Evolutionary conservation across 1,284 basidiomycete species (phyloP).

Genomic region (Chalciporus sp.): DNA sequence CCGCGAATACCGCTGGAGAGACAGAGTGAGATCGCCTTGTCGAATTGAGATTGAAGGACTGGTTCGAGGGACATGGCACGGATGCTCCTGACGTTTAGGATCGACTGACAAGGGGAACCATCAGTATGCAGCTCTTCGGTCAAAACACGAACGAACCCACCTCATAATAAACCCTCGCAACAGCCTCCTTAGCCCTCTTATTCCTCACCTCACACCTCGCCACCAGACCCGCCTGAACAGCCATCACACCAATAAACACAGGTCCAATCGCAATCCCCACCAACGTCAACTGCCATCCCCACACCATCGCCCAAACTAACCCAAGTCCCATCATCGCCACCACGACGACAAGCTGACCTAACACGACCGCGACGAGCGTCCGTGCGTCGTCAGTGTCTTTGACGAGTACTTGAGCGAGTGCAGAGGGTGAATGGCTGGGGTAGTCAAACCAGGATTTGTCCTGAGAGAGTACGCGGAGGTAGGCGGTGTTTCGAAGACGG

Average conservation of each 20-base stretch:
- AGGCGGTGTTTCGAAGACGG: slow-evolving; percentile 61
- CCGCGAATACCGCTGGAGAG: slow-evolving; percentile 72
- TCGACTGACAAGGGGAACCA: slow-evolving; percentile 48
- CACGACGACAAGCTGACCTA: slow-evolving; percentile 76
- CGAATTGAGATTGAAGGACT: slow-evolving; percentile 74
- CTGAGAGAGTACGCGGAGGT: slow-evolving; percentile 70
- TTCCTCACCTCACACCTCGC: slow-evolving; percentile 77
- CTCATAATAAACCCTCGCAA: slow-evolving; percentile 87
- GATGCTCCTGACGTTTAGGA: slow-evolving; percentile 85
- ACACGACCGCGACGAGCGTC: slow-evolving; percentile 73
- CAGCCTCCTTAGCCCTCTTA: slow-evolving; percentile 82
- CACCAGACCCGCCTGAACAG: slow-evolving; percentile 71
- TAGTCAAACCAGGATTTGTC: slow-evolving; percentile 93
- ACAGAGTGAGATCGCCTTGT: slow-evolving; percentile 60
- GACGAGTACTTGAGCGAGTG: slow-evolving; percentile 79
- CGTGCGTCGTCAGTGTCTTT: slow-evolving; percentile 94
- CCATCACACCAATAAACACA: slow-evolving; percentile 77
- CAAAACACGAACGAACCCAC: slow-evolving; percentile 37
- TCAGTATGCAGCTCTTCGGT: slow-evolving; percentile 9
- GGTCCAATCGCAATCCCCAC: slow-evolving; percentile 89
- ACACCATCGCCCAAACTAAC: slow-evolving; percentile 83
- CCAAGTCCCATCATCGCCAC: slow-evolving; percentile 82
- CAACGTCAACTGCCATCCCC: slow-evolving; percentile 93
- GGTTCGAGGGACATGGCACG: slow-evolving; percentile 87
- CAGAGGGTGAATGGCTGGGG: slow-evolving; percentile 60